Base-by-base conservation (phyloP, 2,329 filamentous ascomycete genomes). In the Ambrosiella cleistominuta region DNA sequence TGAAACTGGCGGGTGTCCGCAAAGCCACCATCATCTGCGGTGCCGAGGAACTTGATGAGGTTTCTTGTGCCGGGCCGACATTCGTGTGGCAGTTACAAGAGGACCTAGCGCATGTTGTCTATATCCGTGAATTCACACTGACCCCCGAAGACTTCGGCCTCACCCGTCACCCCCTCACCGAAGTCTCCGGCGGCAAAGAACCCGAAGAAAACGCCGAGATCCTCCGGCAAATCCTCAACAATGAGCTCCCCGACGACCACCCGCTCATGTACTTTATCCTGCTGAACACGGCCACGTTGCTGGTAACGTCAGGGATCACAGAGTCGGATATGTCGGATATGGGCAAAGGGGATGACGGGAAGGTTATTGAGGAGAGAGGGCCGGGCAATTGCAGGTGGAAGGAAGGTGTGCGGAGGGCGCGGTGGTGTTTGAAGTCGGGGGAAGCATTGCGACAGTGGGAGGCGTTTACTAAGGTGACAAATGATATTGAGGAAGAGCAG, bases 21-120 rank as follows among this genome's bases (percentile, higher is more conserved):
- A 97, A 96, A 70, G 90, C 87, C 2, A 74, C 98, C 70, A 80
- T 98, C 19, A 86, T 97, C 15, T 98, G 91, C 67, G 93, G 93
- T 49, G 85, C 86, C 63, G 94, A 97, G 72, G 88, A 97, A 64
- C 80, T 98, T 37, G 93, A 98, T 68, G 93, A 98, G 72, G 81
- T 98, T 62, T 93, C 86, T 65, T 96, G 91, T 64, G 93, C 91
- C 1, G 91, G 93, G 0, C 76, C 77, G 40, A 95, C 90, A 1
- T 82, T 86, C 65, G 95, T 90, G 77, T 98, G 93, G 93, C 82
- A 82, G 70, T 71, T 96, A 35, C 54, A 56, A n/a, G 50, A 57
- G 74, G 73, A 58, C 19, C 68, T 71, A 3, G 66, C 68, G 42
- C 52, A 68, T 44, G 68, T 68, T 42, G 64, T 80, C 70, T 66